Evolutionary conservation across 148 eudicot genomes (phyloP).

Genomic region (Nyssa sinensis): DNA sequence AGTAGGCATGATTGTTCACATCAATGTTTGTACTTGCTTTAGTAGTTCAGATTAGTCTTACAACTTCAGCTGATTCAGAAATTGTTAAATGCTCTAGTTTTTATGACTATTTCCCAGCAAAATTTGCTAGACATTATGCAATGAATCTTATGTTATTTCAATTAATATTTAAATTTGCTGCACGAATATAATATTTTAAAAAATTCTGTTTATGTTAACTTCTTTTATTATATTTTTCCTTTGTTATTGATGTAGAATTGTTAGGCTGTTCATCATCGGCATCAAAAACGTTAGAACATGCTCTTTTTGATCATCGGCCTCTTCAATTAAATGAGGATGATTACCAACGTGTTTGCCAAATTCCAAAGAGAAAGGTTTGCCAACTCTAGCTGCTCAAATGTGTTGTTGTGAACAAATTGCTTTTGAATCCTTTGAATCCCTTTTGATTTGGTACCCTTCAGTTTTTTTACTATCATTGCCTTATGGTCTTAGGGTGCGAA

Average conservation of each 20-base stretch:
- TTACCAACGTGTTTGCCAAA: conserved; percentile 54
- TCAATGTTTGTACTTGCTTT: too few relatives aligned
- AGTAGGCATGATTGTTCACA: too few relatives aligned
- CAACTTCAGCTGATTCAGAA: too few relatives aligned
- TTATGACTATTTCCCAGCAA: too few relatives aligned
- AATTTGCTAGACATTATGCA: too few relatives aligned
- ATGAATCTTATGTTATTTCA: too few relatives aligned
- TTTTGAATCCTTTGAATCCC: not conserved
- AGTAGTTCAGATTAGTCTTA: too few relatives aligned
- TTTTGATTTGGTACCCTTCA: not conserved
- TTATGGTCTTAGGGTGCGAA: conserved; percentile 64
- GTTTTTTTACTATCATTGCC: not conserved
- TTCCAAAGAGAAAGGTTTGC: conserved; percentile 71
- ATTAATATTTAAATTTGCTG: too few relatives aligned
- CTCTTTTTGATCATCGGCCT: conserved; percentile 69
- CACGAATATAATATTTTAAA: too few relatives aligned
- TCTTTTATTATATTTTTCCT: not conserved
- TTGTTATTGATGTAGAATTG: conserved; percentile 33
- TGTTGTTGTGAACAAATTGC: not conserved
- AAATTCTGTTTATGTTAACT: not conserved
- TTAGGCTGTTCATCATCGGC: conserved; percentile 20
- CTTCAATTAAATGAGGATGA: conserved; percentile 61
- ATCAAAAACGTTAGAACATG: not conserved
- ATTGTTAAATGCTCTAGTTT: too few relatives aligned
- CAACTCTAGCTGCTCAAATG: not conserved